Evolutionary conservation across 345 rosid species (phyloP).

Genomic region (Eutrema heterophyllum): DNA sequence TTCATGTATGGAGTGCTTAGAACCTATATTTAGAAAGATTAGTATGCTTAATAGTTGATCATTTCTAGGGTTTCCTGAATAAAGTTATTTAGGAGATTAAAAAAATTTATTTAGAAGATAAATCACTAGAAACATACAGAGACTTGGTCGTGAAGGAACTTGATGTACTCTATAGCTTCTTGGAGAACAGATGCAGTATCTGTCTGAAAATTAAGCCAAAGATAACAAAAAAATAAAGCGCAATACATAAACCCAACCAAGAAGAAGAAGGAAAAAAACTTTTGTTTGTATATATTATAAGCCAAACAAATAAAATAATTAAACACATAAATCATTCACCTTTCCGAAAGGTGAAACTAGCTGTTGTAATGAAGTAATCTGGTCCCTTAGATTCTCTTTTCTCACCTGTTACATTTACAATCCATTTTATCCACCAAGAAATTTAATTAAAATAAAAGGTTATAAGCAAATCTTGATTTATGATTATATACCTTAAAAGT

Average conservation of each 20-base stretch:
- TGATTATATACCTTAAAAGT: slow-evolving; percentile 66
- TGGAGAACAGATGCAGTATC: slow-evolving; percentile 99
- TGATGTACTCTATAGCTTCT: slow-evolving; percentile 90
- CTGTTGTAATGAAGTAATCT: slow-evolving; percentile 95
- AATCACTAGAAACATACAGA: slow-evolving; percentile 41
- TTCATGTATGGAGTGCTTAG: slow-evolving; percentile 80
- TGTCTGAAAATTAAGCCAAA: slow-evolving; percentile 46
- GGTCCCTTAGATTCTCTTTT: slow-evolving; percentile 98
- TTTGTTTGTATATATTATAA: slow-evolving; percentile 4
- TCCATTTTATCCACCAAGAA: slow-evolving; percentile 22
- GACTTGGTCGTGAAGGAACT: slow-evolving; percentile 84
- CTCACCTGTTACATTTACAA: slow-evolving; percentile 54
- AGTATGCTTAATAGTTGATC: background rate
- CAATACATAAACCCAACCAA: slow-evolving; percentile 11
- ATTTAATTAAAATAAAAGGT: background rate
- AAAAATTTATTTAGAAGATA: background rate
- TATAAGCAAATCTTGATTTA: background rate
- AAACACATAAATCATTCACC: slow-evolving; percentile 39
- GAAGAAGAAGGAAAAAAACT: background rate
- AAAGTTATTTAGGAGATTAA: no score
- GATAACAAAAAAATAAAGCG: background rate
- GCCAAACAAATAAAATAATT: background rate
- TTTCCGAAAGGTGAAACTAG: slow-evolving; percentile 99
- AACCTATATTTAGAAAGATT: slow-evolving; percentile 44
- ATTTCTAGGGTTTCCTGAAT: slow-evolving; percentile 12